Base-by-base conservation (phyloP, 805 yeast species). In the Isabelozyma rhagii region DNA sequence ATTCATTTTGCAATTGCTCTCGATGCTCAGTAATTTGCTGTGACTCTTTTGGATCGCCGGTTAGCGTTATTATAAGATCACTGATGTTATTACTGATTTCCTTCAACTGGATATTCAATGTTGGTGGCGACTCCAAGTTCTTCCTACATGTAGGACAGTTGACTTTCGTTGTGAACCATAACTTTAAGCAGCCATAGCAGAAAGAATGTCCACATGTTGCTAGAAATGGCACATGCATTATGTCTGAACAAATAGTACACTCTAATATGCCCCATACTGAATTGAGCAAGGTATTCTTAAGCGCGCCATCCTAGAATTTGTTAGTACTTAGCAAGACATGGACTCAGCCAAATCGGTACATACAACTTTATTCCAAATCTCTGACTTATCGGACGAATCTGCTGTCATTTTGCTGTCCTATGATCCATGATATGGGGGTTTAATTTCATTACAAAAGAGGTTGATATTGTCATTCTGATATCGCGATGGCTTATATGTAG, bases 141-240 rank as follows among this genome's bases (percentile, higher is more conserved):
- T 64, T 61, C 27, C 93, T 73, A 57, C 93, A 87, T 7, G 84
- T 71, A 0, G 94, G 93, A 63, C 94, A 87, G n/a, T 80, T 74
- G 47, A 77, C 67, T 49, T 78, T 80, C 41, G 69, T 75, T 13
- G 69, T 69, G 43, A 85, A 78, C 93, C 94, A 87, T 21, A 76
- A 73, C 15, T 71, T 67, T n/a, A 85, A 61, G 61, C 93, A 71
- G 18, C 70, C 78, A 60, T 87, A 87, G 64, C 93, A 87, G 56
- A 82, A 86, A 29, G 86, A 79, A 61, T 87, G 94, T 2, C 93
- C 93, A 68, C 94, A 87, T 10, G 72, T 63, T 0, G 83, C 71
- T 56, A 81, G 69, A 57, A 83, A 80, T 1, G 94, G 93, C 2
- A 78, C 77, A 53, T 74, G 78, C 86, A 87, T 82, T 45, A 79